Conservation (phyloP, 2,329 filamentous ascomycete genomes). For the Epichloe typhina region DNA sequence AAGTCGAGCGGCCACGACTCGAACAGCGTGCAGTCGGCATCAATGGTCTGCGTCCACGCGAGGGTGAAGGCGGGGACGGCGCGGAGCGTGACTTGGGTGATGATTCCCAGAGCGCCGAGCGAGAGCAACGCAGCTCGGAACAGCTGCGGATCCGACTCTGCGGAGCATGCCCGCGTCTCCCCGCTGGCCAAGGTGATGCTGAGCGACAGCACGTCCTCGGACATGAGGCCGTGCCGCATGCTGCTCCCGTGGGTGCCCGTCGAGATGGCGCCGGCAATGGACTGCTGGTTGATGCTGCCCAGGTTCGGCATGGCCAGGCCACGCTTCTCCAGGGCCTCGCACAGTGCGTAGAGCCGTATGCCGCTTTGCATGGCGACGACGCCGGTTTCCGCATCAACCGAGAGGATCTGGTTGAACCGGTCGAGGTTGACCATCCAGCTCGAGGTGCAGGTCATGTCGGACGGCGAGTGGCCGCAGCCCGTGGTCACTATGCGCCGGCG, state of each 20-base stretch:
- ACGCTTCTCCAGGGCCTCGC: constrained; percentile 56
- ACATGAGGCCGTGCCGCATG: constrained; percentile 69
- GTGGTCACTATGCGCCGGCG: constrained; percentile 71
- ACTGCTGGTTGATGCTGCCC: constrained; percentile 91
- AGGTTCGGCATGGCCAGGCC: constrained; percentile 83
- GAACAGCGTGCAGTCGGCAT: constrained; percentile 55
- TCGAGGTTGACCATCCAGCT: constrained; percentile 94
- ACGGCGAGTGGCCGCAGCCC: constrained; percentile 88
- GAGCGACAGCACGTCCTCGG: constrained; percentile 60
- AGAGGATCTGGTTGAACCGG: constrained; percentile 59
- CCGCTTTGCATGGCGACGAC: constrained; percentile 74
- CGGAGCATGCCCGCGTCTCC: constrained; percentile 55
- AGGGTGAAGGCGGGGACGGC: constrained; percentile 74
- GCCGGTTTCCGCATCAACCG: constrained; percentile 51
- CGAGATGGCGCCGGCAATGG: constrained; percentile 79
- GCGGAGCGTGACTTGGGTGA: constrained; percentile 77
- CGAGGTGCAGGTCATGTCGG: constrained; percentile 80
- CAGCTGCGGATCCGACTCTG: constrained; percentile 57
- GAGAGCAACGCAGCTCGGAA: constrained; percentile 83
- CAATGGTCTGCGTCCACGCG: constrained; percentile 70
- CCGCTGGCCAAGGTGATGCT: constrained; percentile 76
- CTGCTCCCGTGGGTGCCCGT: constrained; percentile 92
- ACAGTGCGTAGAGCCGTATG: constrained; percentile 66
- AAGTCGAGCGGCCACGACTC: constrained; percentile 57
- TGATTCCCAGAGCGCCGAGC: constrained; percentile 79